Conservation (phyloP, 139 green algal species). For the Chlorella sp. region DNA sequence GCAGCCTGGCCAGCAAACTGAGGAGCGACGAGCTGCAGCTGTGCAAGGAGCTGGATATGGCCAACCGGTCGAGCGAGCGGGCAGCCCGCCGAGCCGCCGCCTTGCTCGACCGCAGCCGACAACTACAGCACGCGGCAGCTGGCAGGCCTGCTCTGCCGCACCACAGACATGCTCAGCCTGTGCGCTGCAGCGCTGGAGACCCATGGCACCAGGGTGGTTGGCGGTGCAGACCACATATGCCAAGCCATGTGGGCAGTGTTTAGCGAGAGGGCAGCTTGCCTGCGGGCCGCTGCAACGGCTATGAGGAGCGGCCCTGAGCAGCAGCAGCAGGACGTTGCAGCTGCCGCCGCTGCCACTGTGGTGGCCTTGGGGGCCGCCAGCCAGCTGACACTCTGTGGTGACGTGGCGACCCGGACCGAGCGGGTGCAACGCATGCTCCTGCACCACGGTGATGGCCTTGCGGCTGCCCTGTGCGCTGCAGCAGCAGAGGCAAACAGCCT, state of each 20-base stretch:
- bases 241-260: not conserved
- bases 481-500: not conserved
- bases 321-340: not conserved
- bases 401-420: no score
- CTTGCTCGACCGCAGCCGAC: not conserved
- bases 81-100: not conserved
- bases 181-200: not conserved
- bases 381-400: not conserved
- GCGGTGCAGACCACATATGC: not conserved
- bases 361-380: not conserved
- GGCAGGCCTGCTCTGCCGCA: not conserved
- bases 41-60: not conserved
- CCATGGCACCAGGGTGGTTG: not conserved
- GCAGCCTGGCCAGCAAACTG: no score
- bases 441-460: not conserved
- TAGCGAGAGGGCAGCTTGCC: not conserved
- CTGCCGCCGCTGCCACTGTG: not conserved
- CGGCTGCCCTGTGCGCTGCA: not conserved
- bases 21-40: not conserved
- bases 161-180: not conserved
- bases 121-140: not conserved
- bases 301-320: not conserved
- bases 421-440: not conserved
- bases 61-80: not conserved
- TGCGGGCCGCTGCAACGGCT: not conserved